Percentiles rank a stretch among this genome's conserved stretches.
Conservation (phyloP, 2,329 filamentous ascomycete species). For the Colletotrichum spaethianum region DNA sequence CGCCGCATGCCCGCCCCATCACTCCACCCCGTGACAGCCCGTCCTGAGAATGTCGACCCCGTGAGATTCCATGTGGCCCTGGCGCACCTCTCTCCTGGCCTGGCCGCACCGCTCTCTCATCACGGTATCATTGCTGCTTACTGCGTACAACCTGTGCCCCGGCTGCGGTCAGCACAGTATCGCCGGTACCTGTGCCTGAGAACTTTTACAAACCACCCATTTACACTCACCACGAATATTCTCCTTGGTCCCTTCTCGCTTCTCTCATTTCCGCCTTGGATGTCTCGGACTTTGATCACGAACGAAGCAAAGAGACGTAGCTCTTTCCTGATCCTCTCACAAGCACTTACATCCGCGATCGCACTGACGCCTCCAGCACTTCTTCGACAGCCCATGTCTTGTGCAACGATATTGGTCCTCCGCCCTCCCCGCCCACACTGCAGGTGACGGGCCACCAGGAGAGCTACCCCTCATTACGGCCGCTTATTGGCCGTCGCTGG, state of each 20-base stretch:
- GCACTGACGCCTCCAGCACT: constrained; percentile 9
- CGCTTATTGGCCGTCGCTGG: constrained; percentile 32
- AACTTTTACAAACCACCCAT: neutral
- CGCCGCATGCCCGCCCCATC: constrained; percentile 19
- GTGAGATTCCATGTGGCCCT: constrained; percentile 10
- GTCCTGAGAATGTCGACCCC: neutral
- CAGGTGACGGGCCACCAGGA: constrained; percentile 34
- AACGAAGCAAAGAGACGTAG: neutral
- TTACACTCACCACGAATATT: neutral
- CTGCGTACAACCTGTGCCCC: constrained; percentile 20
- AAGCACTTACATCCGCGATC: neutral
- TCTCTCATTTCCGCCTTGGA: neutral
- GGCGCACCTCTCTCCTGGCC: neutral
- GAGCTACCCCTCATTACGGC: constrained; percentile 14
- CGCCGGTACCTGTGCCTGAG: neutral
- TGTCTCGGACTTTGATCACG: neutral
- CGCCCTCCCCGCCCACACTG: constrained; percentile 21
- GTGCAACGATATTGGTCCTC: constrained; percentile 30
- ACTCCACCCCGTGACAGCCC: constrained; percentile 5
- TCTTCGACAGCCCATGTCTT: constrained; percentile 20
- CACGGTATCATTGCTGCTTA: constrained; percentile 33
- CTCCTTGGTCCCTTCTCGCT: no score
- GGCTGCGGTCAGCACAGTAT: constrained; percentile 22
- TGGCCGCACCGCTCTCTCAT: constrained; percentile 19
- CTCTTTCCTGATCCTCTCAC: neutral